phyloP scores from a whole-genome alignment of 2,329 filamentous ascomycete genomes.

The Calonectria honghensis region DNA sequence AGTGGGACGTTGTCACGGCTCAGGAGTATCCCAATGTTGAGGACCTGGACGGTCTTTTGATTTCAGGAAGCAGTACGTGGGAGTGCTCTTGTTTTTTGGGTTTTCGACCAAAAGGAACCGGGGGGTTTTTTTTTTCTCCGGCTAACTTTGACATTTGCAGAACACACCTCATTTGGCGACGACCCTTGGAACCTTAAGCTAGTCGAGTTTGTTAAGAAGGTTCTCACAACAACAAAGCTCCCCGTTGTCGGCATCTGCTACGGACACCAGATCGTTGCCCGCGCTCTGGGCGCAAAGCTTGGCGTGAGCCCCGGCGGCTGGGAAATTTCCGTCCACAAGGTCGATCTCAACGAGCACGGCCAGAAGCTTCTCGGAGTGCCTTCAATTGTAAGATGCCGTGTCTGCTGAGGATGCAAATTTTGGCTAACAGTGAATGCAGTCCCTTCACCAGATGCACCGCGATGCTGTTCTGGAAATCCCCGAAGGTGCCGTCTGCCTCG shows the following conservation, averaged over 20 bases:
- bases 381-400: conserved; percentile 49
- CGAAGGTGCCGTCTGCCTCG: conserved; percentile 60
- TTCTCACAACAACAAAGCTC: conserved; percentile 53
- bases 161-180: conserved; percentile 62
- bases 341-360: conserved; percentile 61
- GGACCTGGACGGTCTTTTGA: conserved; percentile 56
- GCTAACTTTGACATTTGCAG: conserved; percentile 38
- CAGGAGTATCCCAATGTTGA: conserved; percentile 54
- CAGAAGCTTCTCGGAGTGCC: conserved; percentile 58
- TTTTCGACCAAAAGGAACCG: background rate
- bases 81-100: background rate
- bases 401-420: no score
- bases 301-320: conserved; percentile 62
- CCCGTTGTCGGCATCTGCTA: conserved; percentile 68
- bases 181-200: conserved; percentile 64
- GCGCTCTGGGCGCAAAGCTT: conserved; percentile 62
- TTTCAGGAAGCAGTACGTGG: conserved; percentile 60
- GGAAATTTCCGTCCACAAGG: conserved; percentile 64
- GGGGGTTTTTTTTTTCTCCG: background rate
- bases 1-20: conserved; percentile 57
- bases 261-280: conserved; percentile 67
- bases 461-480: conserved; percentile 64
- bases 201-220: conserved; percentile 58
- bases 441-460: conserved; percentile 66
- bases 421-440: conserved; percentile 43